phyloP scores from a whole-genome alignment of 192 early-diverging fungal genomes.

The Coemansia sp. region DNA sequence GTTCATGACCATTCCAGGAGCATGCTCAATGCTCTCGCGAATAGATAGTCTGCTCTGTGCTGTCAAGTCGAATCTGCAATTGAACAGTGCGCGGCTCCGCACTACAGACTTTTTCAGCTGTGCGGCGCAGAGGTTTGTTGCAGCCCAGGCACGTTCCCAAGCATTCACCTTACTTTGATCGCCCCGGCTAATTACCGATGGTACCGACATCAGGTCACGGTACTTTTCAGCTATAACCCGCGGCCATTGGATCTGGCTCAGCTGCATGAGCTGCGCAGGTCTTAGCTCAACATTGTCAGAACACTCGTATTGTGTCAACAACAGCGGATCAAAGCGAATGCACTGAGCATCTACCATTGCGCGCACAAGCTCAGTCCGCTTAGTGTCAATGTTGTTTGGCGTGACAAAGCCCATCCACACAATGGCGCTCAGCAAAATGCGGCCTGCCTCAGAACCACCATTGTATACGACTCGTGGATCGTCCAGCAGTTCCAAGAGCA shows the following conservation, averaged over 20 bases:
- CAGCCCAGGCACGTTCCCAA: slow-evolving; percentile 30
- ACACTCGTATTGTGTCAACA: background rate
- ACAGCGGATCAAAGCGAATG: background rate
- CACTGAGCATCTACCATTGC: slow-evolving; percentile 16
- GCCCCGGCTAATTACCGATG: background rate
- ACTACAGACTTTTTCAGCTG: slow-evolving; percentile 21
- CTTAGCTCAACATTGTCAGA: slow-evolving; percentile 6
- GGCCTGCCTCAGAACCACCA: background rate
- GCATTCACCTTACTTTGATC: background rate
- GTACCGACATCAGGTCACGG: slow-evolving; percentile 7
- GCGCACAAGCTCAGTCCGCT: slow-evolving; percentile 23
- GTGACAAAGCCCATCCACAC: slow-evolving; percentile 30
- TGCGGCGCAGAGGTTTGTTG: slow-evolving; percentile 20
- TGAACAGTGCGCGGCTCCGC: slow-evolving; percentile 23
- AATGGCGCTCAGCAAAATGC: slow-evolving; percentile 16
- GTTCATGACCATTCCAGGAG: slow-evolving; percentile 42
- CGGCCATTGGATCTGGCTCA: slow-evolving; percentile 44
- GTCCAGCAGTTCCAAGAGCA: slow-evolving; percentile 42
- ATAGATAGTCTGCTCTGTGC: slow-evolving; percentile 22
- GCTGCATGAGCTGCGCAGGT: slow-evolving; percentile 19
- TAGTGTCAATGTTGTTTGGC: slow-evolving; percentile 18
- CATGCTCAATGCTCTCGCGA: slow-evolving; percentile 22
- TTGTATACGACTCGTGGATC: slow-evolving; percentile 20
- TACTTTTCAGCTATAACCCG: slow-evolving; percentile 32
- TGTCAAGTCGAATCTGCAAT: slow-evolving; percentile 7